Percentiles rank a stretch among this genome's conserved stretches.
These are phyloP conservation scores for Camelina neglecta DNA, from an alignment of 345 rosid species.

Conservation along the genomic window DNA sequence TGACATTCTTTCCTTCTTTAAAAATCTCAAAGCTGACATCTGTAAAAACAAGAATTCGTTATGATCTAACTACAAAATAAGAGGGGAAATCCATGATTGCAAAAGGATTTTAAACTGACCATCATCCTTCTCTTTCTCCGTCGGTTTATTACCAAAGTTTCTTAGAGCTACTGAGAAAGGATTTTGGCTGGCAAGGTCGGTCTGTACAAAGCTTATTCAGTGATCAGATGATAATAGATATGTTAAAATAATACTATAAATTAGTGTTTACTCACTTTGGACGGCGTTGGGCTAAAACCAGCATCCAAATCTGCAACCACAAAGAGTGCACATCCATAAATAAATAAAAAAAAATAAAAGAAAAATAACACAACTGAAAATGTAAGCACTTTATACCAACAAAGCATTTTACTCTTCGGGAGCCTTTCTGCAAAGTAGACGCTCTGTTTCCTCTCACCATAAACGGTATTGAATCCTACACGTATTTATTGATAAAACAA, in stretches of 20 bases:
- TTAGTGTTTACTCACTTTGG: conserved; percentile 54
- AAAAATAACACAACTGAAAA: conserved; percentile 14
- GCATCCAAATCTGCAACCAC: conserved; percentile 72
- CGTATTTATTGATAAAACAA: conserved; percentile 19
- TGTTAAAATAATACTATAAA: not conserved
- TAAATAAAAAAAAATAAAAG: not conserved
- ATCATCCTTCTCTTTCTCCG: conserved; percentile 57
- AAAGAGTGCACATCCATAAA: not conserved
- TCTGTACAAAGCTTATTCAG: conserved; percentile 51
- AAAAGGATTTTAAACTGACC: conserved; percentile 31
- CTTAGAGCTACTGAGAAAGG: conserved; percentile 61
- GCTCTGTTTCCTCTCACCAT: conserved; percentile 68
- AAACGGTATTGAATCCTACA: conserved; percentile 64
- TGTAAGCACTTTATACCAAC: conserved; percentile 53
- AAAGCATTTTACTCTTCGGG: conserved; percentile 71
- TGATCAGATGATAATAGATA: conserved; percentile 17
- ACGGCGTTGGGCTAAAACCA: conserved; percentile 73
- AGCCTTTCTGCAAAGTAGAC: conserved; percentile 59
- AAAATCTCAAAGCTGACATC: conserved; percentile 51
- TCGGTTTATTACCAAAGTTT: conserved; percentile 53
- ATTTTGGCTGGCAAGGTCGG: conserved; percentile 64
- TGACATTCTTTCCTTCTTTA: conserved; percentile 48
- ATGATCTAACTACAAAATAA: conserved; percentile 19
- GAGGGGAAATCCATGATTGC: not conserved
- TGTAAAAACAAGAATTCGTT: conserved; percentile 36